Base-by-base conservation (phyloP, 2,329 filamentous ascomycete genomes). In the Myriosclerotinia scirpicola region DNA sequence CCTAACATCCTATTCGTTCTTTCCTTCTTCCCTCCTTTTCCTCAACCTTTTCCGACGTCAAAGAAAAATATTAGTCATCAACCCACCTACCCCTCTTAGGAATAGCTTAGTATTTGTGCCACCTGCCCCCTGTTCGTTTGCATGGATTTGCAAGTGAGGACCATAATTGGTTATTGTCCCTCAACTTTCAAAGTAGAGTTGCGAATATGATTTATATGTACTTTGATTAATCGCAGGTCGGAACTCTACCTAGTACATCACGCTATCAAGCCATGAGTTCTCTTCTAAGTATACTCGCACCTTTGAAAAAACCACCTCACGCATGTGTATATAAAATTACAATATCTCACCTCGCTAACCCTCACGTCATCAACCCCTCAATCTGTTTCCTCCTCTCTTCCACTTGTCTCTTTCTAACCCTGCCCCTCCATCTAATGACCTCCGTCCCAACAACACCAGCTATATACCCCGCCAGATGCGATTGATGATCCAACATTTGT, bases 381-480 rank as follows among this genome's bases (percentile, higher is more conserved):
- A 72, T 68, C 64, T 67, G 68, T 66, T 62, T 69, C 66, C 70
- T 71, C 44, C 72, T 71, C 62, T 64, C 70, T 55, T 64, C 68
- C 58, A 73, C 72, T 34, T 64, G 62, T 59, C 70, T 70, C 58
- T 69, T 70, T 67, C 67, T 76, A 55, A 61, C 50, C 42, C 66
- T 70, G 54, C 68, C 64, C 58, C 70, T 71, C 64, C 63, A 54
- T 55, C 69, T 74, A 52, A 78, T 38, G 42, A 72, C 64, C 63
- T 70, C 69, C 9, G 70, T 74, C 11, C 69, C 67, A 12, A 64
- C 71, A 20, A 76, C 70, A 2, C 78, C 79, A 38, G 73, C 68
- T 22, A 69, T 54, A 68, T 77, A 75, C 0, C 79, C 79, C 2
- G 75, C 74, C 30, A 80, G 54, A 76, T 80, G 79, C 8, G 77